A percentile compares a stretch with the other conserved stretches of the same genome.
phyloP scores from a whole-genome alignment of 2,329 filamentous ascomycete genomes.

The Talaromyces sp. region DNA sequence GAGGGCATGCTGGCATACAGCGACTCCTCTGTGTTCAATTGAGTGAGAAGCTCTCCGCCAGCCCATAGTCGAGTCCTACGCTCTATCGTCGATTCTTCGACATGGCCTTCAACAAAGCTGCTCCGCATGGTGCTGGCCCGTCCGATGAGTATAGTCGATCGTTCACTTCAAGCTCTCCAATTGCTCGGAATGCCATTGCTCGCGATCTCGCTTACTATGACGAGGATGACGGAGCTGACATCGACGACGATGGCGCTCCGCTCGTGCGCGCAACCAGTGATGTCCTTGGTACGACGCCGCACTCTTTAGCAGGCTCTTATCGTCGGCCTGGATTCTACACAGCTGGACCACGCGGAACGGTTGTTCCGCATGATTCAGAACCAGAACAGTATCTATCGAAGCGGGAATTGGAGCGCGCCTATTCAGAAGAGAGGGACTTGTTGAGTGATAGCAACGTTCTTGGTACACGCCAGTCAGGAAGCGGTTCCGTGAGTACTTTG shows the following conservation, averaged over 20 bases:
- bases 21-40: neutral
- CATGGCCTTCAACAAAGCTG: slow-evolving; percentile 20
- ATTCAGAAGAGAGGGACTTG: slow-evolving; percentile 55
- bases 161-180: slow-evolving; percentile 58
- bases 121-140: slow-evolving; percentile 21
- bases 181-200: slow-evolving; percentile 62
- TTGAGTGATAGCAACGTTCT: slow-evolving; percentile 58
- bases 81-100: slow-evolving; percentile 13
- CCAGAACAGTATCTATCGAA: slow-evolving; percentile 43
- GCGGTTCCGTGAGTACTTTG: slow-evolving; percentile 14
- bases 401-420: slow-evolving; percentile 50
- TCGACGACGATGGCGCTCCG: slow-evolving; percentile 33
- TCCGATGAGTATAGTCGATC: slow-evolving; percentile 33
- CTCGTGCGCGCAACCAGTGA: slow-evolving; percentile 39
- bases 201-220: slow-evolving; percentile 63
- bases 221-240: slow-evolving; percentile 27
- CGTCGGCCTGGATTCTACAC: slow-evolving; percentile 73
- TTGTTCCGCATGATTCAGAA: slow-evolving; percentile 52
- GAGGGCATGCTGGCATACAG: too few species aligned
- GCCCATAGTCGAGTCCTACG: neutral
- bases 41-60: neutral
- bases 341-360: slow-evolving; percentile 64
- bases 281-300: slow-evolving; percentile 30
- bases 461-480: slow-evolving; percentile 44
- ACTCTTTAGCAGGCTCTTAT: slow-evolving; percentile 62